These are phyloP conservation scores for Xylariaceae sp. DNA, from an alignment of 2,329 filamentous ascomycete species.

Conservation along the genomic window DNA sequence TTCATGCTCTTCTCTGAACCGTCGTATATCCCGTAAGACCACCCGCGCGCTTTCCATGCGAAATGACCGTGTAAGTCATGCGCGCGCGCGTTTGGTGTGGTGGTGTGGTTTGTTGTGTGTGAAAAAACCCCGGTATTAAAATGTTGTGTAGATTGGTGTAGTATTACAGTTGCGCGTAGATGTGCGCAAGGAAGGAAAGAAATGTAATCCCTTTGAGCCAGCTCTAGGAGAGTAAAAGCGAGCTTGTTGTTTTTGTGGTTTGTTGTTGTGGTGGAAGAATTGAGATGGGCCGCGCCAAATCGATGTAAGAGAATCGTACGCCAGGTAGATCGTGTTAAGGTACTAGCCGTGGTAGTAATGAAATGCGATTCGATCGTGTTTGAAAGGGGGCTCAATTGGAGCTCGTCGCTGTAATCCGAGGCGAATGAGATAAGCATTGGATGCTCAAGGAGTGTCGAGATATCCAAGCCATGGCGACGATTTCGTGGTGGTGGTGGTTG, in stretches of 20 bases:
- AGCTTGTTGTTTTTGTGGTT: no score
- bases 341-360: not conserved
- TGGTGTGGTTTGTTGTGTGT: no score
- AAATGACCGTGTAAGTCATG: no score
- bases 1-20: constrained; percentile 17
- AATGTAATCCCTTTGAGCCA: constrained; percentile 26
- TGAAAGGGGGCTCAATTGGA: constrained; percentile 5
- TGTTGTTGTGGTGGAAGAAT: constrained; percentile 2
- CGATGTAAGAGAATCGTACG: not conserved
- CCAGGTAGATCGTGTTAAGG: not conserved
- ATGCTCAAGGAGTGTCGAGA: constrained; percentile 8
- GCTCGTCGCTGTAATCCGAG: constrained; percentile 10
- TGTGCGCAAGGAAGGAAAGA: constrained; percentile 21
- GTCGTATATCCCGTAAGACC: constrained; percentile 22
- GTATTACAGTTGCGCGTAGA: constrained; percentile 25
- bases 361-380: not conserved
- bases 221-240: constrained; percentile 22
- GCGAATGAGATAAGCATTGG: constrained; percentile 12
- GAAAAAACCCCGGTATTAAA: constrained; percentile 24
- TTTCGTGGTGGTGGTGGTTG: not conserved
- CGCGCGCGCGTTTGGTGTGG: no score
- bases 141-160: constrained; percentile 18
- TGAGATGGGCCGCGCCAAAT: not conserved
- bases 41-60: no score
- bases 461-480: not conserved